These are phyloP conservation scores for Leucogyrophana mollusca DNA, from an alignment of 768 basidiomycete genomes.

Conservation along the genomic window DNA sequence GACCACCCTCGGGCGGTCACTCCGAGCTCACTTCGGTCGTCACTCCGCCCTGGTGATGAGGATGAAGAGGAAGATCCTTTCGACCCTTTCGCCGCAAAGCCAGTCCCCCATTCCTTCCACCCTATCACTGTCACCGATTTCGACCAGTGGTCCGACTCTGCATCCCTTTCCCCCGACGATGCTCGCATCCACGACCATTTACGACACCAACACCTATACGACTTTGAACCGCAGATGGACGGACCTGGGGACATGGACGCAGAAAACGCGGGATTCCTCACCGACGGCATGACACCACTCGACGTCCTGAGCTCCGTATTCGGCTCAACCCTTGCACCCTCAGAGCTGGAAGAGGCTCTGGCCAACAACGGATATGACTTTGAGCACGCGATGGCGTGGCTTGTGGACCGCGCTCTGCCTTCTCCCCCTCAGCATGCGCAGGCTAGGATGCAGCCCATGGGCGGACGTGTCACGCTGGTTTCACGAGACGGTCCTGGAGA, in stretches of 20 bases:
- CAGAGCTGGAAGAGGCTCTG: conserved; percentile 92
- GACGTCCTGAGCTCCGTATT: conserved; percentile 96
- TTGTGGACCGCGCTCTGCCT: conserved; percentile 73
- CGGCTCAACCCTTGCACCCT: conserved; percentile 83
- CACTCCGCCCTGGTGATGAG: conserved; percentile 54
- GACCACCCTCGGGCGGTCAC: conserved; percentile 61
- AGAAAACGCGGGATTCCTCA: conserved; percentile 60
- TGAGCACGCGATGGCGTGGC: conserved; percentile 92
- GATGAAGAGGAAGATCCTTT: conserved; percentile 86
- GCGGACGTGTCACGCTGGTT: conserved; percentile 66
- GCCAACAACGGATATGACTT: conserved; percentile 90
- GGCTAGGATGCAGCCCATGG: conserved; percentile 56
- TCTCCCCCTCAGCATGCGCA: conserved; percentile 37
- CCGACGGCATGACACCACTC: conserved; percentile 95
- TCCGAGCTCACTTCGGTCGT: conserved; percentile 70
- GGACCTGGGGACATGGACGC: conserved; percentile 39
- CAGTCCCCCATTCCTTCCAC: conserved; percentile 54
- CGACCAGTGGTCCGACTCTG: conserved; percentile 57
- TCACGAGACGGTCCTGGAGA: conserved; percentile 48
- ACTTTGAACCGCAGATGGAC: conserved; percentile 32
- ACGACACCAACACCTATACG: conserved; percentile 25
- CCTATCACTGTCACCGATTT: conserved; percentile 64
- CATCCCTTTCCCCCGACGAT: conserved; percentile 53
- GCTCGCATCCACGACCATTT: conserved; percentile 32
- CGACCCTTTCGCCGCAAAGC: conserved; percentile 62